Base-by-base conservation (phyloP, 208 protist genomes). In the Polymyxa betae region DNA sequence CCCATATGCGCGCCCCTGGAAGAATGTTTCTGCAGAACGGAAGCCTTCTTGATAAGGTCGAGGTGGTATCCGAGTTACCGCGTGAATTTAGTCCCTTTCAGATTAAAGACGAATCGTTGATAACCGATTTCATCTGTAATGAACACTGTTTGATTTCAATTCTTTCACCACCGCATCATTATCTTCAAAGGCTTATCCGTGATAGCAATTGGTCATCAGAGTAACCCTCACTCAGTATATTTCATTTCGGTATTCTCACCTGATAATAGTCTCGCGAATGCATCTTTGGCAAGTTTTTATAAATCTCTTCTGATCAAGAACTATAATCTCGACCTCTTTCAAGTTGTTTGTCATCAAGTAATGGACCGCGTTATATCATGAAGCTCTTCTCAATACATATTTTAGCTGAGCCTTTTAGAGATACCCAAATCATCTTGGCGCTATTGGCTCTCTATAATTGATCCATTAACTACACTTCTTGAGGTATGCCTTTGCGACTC, bases 61-160 rank as follows among this genome's bases (percentile, higher is more conserved):
- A 24, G 5, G 49, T 60, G 5, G 5, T 60, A 29, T 60, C 24
- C 49, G 24, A 24, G 24, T 60, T 5, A 5, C 49, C 12, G 24
- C 49, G 24, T 60, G 49, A 29, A 29, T 60, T 60, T 5, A 60
- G 24, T 60, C 49, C 24, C 24, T 5, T 60, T 60, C 49, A 60
- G 49, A 60, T 60, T 29, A 40, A 35, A 20, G n/a, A 82, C 72
- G 16, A 20, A n/a, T 5, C 16, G 72, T 43, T 82, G 12, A 82
- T 82, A n/a, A 20, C 35, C 72, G n/a, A 35, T 35, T 82, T 82
- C n/a, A n/a, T 82, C 16, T 82, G 72, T n/a, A 82, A 82, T 43
- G 72, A 82, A 43, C 12, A 43, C 72, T 35, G 35, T n/a, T n/a
- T 82, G 5, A n/a, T 82, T 5, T 20, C 5, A 12, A 12, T 82